Conservation (phyloP, 768 basidiomycete genomes). For the Crepidotus variabilis region DNA sequence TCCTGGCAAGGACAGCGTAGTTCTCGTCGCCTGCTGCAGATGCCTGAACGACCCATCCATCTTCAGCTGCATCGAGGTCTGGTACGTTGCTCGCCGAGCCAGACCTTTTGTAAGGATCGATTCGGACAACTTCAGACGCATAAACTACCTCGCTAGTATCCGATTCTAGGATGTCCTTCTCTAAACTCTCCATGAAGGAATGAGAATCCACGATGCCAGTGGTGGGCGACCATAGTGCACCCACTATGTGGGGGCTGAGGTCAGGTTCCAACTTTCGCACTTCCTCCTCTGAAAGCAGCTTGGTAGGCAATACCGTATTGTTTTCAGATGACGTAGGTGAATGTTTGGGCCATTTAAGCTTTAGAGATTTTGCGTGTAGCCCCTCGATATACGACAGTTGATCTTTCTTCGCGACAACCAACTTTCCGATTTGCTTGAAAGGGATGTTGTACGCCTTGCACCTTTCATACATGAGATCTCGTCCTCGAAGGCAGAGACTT, state of each 20-base stretch:
- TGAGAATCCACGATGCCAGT: constrained; percentile 93
- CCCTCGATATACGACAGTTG: constrained; percentile 70
- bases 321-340: constrained; percentile 23
- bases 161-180: constrained; percentile 73
- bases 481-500: constrained; percentile 78
- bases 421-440: constrained; percentile 76
- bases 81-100: constrained; percentile 14
- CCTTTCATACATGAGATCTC: constrained; percentile 77
- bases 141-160: constrained; percentile 69
- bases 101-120: constrained; percentile 57
- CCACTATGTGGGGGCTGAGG: constrained; percentile 63
- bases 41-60: constrained; percentile 89
- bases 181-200: constrained; percentile 76
- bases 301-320: constrained; percentile 50
- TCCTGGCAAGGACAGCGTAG: constrained; percentile 69
- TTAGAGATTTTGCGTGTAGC: constrained; percentile 60
- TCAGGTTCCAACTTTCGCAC: constrained; percentile 80
- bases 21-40: constrained; percentile 47
- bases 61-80: constrained; percentile 29
- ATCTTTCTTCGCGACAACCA: constrained; percentile 73
- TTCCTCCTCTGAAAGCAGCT: constrained; percentile 63
- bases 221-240: constrained; percentile 77
- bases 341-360: constrained; percentile 47
- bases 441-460: constrained; percentile 65
- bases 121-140: constrained; percentile 78